Base-by-base conservation (phyloP, 176 grass and related monocot genomes). In the Saccharum officinarum region DNA sequence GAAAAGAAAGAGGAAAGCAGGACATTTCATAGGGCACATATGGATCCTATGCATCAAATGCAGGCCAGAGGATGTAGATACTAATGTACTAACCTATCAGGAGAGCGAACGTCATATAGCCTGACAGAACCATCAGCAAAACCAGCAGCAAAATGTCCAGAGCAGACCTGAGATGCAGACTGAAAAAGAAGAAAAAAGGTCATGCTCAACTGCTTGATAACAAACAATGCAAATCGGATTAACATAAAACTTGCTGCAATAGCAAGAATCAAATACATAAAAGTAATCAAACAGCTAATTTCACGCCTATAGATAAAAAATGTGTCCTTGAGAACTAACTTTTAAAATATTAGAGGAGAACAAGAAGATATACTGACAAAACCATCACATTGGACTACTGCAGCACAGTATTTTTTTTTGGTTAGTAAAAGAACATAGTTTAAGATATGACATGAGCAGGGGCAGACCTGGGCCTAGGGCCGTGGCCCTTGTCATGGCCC, bases 31-130 rank as follows among this genome's bases (percentile, higher is more conserved):
- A 10, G 18, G 61, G 25, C 25, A 84, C 37, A 90, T 41, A 30
- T 66, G 54, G 10, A 81, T 76, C 15, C 37, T 49, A 30, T 85
- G 40, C 33, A 82, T 75, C 61, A 89, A 69, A 68, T 30, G 18
- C 47, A 72, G 33, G 76, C 18, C 14, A 47, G 55, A 80, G 57
- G 41, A 89, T 46, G 67, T 74, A 93, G 71, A 67, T 44, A 63
- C 16, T 63, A 13, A 8, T 71, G 41, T 72, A 59, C 80, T 89
- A 88, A 98, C 96, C 76, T 84, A 37, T 95, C 93, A 60, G 89
- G 83, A 74, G 80, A 83, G 69, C 91, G 89, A 25, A 94, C 83
- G 67, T 98, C 96, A 93, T 92, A 98, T 98, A 98, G 94, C 81
- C 93, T 90, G 28, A 98, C 55, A 65, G 91, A 92, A 57, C 85